Conservation (phyloP, 129 eudicot species). For the Lactuca sativa region DNA sequence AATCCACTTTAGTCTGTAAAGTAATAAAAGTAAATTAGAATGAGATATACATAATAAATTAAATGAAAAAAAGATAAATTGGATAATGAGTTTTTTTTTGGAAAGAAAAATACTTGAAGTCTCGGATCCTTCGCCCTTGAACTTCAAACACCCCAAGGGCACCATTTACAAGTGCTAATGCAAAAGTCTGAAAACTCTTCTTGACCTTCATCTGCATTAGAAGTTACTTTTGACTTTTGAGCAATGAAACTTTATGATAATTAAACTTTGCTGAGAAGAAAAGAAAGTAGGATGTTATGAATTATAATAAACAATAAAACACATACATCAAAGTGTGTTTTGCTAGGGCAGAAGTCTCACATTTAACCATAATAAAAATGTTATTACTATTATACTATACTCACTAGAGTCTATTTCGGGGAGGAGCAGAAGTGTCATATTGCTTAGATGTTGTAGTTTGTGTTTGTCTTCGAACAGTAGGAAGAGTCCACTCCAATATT, state of each 20-base stretch:
- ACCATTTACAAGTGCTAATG: slow-evolving; percentile 93
- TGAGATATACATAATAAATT: slow-evolving; percentile 2
- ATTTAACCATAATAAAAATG: slow-evolving; percentile 4
- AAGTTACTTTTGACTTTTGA: slow-evolving; percentile 20
- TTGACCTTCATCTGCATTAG: slow-evolving; percentile 70
- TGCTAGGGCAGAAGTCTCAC: no score
- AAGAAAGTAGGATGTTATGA: not conserved
- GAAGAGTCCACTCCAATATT: slow-evolving; percentile 97
- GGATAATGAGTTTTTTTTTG: not conserved
- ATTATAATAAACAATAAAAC: no score
- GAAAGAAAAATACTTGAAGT: slow-evolving; percentile 60
- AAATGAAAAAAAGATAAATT: not conserved
- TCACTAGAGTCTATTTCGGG: slow-evolving; percentile 68
- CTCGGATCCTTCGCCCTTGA: slow-evolving; percentile 95
- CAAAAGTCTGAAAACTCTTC: slow-evolving; percentile 87
- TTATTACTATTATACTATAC: slow-evolving; percentile 13
- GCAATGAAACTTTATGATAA: slow-evolving; percentile 17
- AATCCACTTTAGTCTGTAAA: slow-evolving; percentile 73
- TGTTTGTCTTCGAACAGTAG: slow-evolving; percentile 83
- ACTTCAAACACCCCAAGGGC: slow-evolving; percentile 99
- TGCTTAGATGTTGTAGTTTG: slow-evolving; percentile 57
- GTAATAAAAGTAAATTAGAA: slow-evolving; percentile 14
- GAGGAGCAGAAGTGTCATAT: slow-evolving; percentile 37
- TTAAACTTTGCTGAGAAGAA: slow-evolving; percentile 6
- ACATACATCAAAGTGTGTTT: not conserved